Conservation (phyloP, 495 filamentous ascomycete genomes). For the Xeromyces bisporus region DNA sequence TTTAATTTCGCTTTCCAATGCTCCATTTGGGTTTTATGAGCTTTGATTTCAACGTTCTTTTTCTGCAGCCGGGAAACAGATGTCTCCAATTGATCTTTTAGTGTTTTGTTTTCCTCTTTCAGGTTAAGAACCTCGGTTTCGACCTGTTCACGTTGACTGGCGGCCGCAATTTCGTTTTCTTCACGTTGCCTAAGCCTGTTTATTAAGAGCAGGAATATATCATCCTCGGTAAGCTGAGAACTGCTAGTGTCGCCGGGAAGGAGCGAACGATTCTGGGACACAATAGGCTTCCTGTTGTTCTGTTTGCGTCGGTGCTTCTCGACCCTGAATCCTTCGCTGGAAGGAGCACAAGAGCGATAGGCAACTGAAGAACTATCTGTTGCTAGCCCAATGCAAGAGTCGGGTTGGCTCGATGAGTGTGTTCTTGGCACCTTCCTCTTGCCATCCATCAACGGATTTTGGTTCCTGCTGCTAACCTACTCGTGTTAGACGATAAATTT, state of each 20-base stretch:
- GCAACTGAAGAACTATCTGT: no score
- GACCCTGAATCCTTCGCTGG: conserved; percentile 3
- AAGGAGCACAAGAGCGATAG: no score
- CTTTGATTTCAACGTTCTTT: conserved; percentile 6
- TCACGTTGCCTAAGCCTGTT: conserved; percentile 18
- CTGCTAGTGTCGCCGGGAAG: neutral
- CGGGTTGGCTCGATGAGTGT: no score
- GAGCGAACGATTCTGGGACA: neutral
- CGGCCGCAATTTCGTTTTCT: conserved; percentile 14
- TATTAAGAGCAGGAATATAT: conserved; percentile 23
- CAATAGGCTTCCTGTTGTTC: conserved; percentile 1
- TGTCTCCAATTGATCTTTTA: conserved; percentile 9
- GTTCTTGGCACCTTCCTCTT: no score
- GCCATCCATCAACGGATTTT: no score
- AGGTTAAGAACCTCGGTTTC: conserved; percentile 10
- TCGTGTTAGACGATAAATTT: no score
- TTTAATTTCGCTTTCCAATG: conserved; percentile 18
- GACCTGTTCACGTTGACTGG: conserved; percentile 10
- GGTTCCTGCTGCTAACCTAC: no score
- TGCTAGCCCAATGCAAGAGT: no score
- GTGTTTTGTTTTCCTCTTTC: conserved; percentile 11
- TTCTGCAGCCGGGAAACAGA: conserved; percentile 7
- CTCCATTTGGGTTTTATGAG: conserved; percentile 9
- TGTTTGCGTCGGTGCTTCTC: conserved; percentile 7
- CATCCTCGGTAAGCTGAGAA: conserved; percentile 15